Conservation (phyloP, 352 stramenopile genomes). For the Nothophytophthora sp. region DNA sequence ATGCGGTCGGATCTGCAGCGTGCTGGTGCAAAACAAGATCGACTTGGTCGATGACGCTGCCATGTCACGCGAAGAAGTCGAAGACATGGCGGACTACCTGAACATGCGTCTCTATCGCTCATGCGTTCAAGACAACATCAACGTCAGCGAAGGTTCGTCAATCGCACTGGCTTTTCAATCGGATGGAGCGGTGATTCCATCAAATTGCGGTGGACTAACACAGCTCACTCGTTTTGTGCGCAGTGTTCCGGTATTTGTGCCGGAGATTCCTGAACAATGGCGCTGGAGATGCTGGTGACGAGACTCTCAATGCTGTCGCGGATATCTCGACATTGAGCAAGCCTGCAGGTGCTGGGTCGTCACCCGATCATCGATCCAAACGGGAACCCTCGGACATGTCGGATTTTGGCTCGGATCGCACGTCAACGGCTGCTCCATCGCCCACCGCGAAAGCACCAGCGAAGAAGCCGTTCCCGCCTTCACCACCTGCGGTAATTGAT, state of each 20-base stretch:
- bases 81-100: conserved; percentile 63
- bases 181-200: no score
- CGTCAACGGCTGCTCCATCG: conserved; percentile 20
- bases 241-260: conserved; percentile 65
- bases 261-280: conserved; percentile 49
- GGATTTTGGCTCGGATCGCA: conserved; percentile 31
- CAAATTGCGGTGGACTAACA: no score
- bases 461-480: conserved; percentile 10
- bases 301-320: conserved; percentile 39
- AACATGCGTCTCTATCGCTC: conserved; percentile 59
- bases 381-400: conserved; percentile 44
- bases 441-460: conserved; percentile 10
- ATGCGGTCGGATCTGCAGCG: conserved; percentile 61
- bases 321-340: conserved; percentile 63
- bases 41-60: conserved; percentile 63
- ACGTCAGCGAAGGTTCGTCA: conserved; percentile 58
- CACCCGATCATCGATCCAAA: conserved; percentile 20
- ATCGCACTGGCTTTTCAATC: no score
- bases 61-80: conserved; percentile 60
- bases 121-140: conserved; percentile 75
- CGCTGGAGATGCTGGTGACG: conserved; percentile 33
- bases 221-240: not conserved
- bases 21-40: conserved; percentile 81
- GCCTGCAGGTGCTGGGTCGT: conserved; percentile 14
- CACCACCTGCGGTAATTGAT: conserved; percentile 15